Base-by-base conservation (phyloP, 495 filamentous ascomycete species). In the Pyrenopolyporus hunteri region DNA sequence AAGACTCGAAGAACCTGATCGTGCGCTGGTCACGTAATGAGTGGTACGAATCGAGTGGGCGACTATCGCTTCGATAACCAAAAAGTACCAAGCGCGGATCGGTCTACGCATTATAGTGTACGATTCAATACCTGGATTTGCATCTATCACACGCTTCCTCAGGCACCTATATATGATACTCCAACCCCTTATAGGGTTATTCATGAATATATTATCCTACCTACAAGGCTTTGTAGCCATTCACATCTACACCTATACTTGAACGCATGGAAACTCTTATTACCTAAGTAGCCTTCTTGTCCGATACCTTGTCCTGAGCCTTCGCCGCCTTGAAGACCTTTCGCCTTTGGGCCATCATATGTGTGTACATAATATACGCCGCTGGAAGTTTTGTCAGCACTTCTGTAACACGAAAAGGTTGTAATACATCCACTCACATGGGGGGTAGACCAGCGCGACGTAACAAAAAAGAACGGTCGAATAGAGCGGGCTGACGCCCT, bases 281-380 rank as follows among this genome's bases (percentile, higher is more conserved):
- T n/a, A n/a, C n/a, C n/a, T n/a, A n/a, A n/a, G n/a, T n/a, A n/a
- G n/a, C n/a, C n/a, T n/a, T n/a, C n/a, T n/a, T n/a, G n/a, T n/a
- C 53, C 16, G 68, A 36, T 35, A 73, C 66, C 68, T 76, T 78
- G 52, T 49, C 35, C 29, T 35, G 45, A 4, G 46, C 35, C 44
- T 74, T 67, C 67, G 87, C 82, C 67, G 87, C 82, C 64, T 79
- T 80, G 77, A 88, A 82, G 57, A 88, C 82, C 84, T 89, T 95
- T 46, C 85, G 79, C 59, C 93, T 80, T 81, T 98, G 95, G 39
- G 79, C 76, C 74, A 98, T 89, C 94, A 98, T 98, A 75, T 98
- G 89, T 17, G 89, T 89, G 70, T 92, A 98, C 52, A 98, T 80
- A 47, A 95, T 83, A 64, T 92, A 93, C 17, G 89, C 87, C 16